Percentiles rank a stretch among this genome's conserved stretches.
Evolutionary conservation across 257 asterid genomes (phyloP).

Genomic region (Parsonsia alboflavescens): DNA sequence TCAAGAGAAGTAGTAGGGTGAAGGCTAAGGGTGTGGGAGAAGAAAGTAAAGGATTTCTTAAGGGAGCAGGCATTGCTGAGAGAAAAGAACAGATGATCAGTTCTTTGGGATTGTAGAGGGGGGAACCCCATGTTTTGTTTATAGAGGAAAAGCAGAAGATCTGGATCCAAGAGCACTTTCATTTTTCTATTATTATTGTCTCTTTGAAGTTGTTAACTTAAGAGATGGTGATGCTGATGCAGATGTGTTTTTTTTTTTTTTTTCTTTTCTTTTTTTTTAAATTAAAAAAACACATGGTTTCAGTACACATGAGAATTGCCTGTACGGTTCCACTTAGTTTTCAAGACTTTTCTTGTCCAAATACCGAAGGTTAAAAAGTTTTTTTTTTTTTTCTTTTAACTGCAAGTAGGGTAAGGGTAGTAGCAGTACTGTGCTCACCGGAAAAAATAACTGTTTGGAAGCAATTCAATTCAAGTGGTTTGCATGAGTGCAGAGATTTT

Average conservation of each 20-base stretch:
- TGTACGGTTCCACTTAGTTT: slow-evolving; percentile 6
- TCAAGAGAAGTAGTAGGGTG: slow-evolving; percentile 18
- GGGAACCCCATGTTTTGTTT: slow-evolving; percentile 72
- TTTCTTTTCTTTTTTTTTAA: not conserved
- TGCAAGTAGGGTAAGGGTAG: too few species aligned
- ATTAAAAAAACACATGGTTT: not conserved
- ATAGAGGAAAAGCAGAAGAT: slow-evolving; percentile 62
- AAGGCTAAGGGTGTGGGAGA: slow-evolving; percentile 11
- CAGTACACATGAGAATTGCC: not conserved
- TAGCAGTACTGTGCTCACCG: not conserved
- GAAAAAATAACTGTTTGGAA: slow-evolving; percentile 1
- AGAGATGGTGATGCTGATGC: slow-evolving; percentile 46
- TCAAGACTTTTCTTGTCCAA: slow-evolving; percentile 9
- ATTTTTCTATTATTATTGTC: slow-evolving; percentile 47
- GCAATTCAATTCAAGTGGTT: not conserved
- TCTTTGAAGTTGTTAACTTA: slow-evolving; percentile 24
- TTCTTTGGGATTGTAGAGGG: slow-evolving; percentile 59
- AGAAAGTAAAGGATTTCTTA: slow-evolving; percentile 29
- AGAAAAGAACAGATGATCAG: slow-evolving; percentile 28
- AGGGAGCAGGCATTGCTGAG: slow-evolving; percentile 56
- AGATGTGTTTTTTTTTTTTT: slow-evolving; percentile 37
- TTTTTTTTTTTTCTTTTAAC: too few species aligned
- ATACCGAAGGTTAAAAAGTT: not conserved
- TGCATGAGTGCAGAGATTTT: not conserved
- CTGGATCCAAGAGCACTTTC: slow-evolving; percentile 71